Conservation (phyloP, 148 eudicot species). For the Selenicereus undatus region DNA sequence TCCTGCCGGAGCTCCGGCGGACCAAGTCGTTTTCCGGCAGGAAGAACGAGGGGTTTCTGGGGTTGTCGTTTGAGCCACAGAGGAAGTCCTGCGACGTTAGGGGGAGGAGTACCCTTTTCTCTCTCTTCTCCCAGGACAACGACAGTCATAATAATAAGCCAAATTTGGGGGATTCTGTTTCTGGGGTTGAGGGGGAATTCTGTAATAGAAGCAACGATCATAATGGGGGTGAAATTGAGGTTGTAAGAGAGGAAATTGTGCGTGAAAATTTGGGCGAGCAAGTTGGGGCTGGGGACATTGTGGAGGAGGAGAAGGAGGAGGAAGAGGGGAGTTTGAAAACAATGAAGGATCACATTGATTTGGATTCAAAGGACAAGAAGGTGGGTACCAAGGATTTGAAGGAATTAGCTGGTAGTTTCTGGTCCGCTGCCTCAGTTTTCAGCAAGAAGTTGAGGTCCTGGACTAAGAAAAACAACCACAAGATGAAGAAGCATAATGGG, state of each 20-base stretch:
- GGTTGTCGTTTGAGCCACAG: conserved; percentile 39
- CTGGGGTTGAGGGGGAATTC: conserved; percentile 12
- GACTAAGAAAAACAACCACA: conserved; percentile 55
- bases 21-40: conserved; percentile 78
- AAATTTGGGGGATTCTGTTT: conserved; percentile 4
- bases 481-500: conserved; percentile 32
- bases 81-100: conserved; percentile 44
- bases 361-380: conserved; percentile 64
- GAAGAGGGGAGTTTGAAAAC: conserved; percentile 40
- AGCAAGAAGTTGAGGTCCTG: conserved; percentile 69
- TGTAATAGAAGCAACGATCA: not conserved
- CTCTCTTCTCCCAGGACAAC: conserved; percentile 34
- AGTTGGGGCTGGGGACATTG: not conserved
- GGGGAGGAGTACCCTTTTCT: conserved; percentile 34
- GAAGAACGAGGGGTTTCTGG: conserved; percentile 48
- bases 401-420: conserved; percentile 55
- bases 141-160: conserved; percentile 2
- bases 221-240: conserved; percentile 26
- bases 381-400: conserved; percentile 40
- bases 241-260: conserved; percentile 4
- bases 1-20: conserved; percentile 69
- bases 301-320: conserved; percentile 26
- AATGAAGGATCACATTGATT: conserved; percentile 80
- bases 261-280: not conserved
- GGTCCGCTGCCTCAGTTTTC: conserved; percentile 88